Evolutionary conservation across 306 rosid genomes (phyloP), one percentile per base, ranked within the genome.

Genomic region (Ceratonia siliqua): DNA sequence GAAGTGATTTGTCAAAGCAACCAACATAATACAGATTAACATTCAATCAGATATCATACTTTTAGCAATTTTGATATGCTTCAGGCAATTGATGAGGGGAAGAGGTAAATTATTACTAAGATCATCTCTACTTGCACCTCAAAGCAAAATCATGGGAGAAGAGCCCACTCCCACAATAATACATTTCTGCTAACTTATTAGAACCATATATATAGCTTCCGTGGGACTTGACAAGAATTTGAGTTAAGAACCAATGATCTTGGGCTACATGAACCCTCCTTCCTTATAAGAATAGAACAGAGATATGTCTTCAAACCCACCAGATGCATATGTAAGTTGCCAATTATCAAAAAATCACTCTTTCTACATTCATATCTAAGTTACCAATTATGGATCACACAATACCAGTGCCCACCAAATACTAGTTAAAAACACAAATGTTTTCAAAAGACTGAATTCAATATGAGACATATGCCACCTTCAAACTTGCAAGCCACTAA

Each of bases 31-130:
- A 20, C 50, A 76, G 27, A 46, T 53, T 46, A 69, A 62, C 27
- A 68, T 39, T 77, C 72, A 73, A 68, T 50, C 58, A 77, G 33
- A 54, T 38, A 75, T 46, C 17, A 21, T 45, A 57, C 41, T 66
- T 68, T 32, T 73, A 68, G 45, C 48, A 59, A 65, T 57, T 68
- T 76, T 76, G 17, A 50, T 49, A 70, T 75, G 63, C 69, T 74
- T 52, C 65, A 41, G 48, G 43, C 24, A 39, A 61, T 43, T 45
- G 43, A 27, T 33, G 41, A 41, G 46, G 10, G 52, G 25, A 62
- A 78, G 9, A 55, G 52, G 32, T 25, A 53, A 43, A 28, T 39
- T 52, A 62, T 62, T 46, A 38, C 46, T 52, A 39, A 32, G 12
- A 25, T 41, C 28, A 62, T 62, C n/a, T 14, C 36, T 9, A 8